Conservation (phyloP, 805 yeast genomes). For the Candida saitoana region DNA sequence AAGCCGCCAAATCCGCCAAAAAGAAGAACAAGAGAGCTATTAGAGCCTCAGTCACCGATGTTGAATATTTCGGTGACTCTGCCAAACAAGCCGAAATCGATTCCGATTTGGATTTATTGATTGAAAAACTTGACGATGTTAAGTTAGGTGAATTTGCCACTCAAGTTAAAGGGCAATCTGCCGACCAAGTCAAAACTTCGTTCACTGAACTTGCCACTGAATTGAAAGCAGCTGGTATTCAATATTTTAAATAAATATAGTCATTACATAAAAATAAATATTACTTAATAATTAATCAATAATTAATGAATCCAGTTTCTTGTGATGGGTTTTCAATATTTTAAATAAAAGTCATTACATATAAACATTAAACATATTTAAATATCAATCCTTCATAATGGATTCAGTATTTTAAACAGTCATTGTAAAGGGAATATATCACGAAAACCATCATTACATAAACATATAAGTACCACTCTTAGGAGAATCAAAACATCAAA, state of each 20-base stretch:
- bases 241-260: constrained; percentile 4
- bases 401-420: no score
- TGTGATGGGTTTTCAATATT: no score
- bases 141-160: constrained; percentile 72
- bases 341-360: no score
- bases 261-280: no score
- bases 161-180: constrained; percentile 54
- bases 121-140: constrained; percentile 77
- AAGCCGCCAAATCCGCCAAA: constrained; percentile 94
- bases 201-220: constrained; percentile 53
- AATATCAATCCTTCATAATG: no score
- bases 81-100: constrained; percentile 64
- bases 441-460: no score
- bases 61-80: constrained; percentile 78
- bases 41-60: constrained; percentile 79
- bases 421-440: no score
- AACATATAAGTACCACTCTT: no score
- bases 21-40: constrained; percentile 93
- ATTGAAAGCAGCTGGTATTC: constrained; percentile 46
- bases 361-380: no score
- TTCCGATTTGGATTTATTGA: constrained; percentile 72
- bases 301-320: no score
- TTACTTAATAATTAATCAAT: no score
- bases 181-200: constrained; percentile 57
- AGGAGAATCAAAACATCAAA: no score